phyloP scores from a whole-genome alignment of 139 green algal genomes.

The Mesostigma viride region DNA sequence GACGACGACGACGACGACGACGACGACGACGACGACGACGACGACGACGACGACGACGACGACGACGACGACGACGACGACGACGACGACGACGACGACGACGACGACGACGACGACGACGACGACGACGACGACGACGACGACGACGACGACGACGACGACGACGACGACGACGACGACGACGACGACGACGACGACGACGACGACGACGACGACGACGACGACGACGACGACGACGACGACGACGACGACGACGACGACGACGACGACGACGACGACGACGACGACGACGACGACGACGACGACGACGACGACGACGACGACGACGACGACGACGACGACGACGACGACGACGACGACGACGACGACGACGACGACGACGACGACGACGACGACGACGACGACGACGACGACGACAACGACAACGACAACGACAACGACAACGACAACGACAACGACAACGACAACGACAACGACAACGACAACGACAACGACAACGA shows the following conservation, averaged over 20 bases:
- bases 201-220: neutral
- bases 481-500: neutral
- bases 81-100: neutral
- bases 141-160: neutral
- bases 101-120: neutral
- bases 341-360: neutral
- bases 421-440: neutral
- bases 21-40: neutral
- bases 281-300: neutral
- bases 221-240: too few species aligned
- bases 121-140: neutral
- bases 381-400: constrained; percentile 1
- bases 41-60: neutral
- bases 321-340: neutral
- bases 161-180: neutral
- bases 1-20: neutral
- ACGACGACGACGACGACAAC: neutral
- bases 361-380: neutral
- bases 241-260: neutral
- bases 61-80: neutral
- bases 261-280: neutral
- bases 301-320: neutral
- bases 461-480: neutral
- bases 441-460: neutral
- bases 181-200: neutral